A percentile compares a stretch with the other conserved stretches of the same genome.
Evolutionary conservation across 148 eudicot species (phyloP).

Genomic region (Camellia lanceoleosa): DNA sequence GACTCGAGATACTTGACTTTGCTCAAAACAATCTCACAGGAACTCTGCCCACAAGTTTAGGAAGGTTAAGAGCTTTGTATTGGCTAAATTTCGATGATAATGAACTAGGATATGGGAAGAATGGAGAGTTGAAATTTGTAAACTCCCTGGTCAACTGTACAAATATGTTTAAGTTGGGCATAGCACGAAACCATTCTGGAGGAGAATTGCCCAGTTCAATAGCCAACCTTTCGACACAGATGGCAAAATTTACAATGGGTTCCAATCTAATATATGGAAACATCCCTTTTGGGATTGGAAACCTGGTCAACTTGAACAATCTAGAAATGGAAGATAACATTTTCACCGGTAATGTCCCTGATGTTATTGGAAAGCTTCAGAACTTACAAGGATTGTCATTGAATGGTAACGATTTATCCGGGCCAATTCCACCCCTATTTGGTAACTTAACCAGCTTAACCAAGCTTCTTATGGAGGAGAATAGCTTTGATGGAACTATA

Average conservation of each 20-base stretch:
- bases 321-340: background rate
- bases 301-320: background rate
- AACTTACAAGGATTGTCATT: slow-evolving; percentile 6
- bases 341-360: background rate
- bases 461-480: background rate
- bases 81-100: slow-evolving; percentile 15
- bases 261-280: no score
- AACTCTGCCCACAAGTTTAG: no score
- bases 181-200: no score
- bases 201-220: no score
- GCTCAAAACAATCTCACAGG: background rate
- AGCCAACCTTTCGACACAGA: no score
- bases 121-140: no score
- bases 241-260: no score
- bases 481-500: background rate
- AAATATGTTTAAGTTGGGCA: no score
- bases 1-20: no score
- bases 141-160: no score
- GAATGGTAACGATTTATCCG: slow-evolving; percentile 20
- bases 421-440: slow-evolving; percentile 27
- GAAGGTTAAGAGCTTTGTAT: background rate
- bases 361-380: slow-evolving; percentile 14
- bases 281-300: background rate
- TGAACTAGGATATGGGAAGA: background rate
- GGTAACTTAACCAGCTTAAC: slow-evolving; percentile 10